Percentiles rank a stretch among this genome's conserved stretches.
Evolutionary conservation across 257 asterid species (phyloP).

Genomic region (Dorcoceras hygrometricum): DNA sequence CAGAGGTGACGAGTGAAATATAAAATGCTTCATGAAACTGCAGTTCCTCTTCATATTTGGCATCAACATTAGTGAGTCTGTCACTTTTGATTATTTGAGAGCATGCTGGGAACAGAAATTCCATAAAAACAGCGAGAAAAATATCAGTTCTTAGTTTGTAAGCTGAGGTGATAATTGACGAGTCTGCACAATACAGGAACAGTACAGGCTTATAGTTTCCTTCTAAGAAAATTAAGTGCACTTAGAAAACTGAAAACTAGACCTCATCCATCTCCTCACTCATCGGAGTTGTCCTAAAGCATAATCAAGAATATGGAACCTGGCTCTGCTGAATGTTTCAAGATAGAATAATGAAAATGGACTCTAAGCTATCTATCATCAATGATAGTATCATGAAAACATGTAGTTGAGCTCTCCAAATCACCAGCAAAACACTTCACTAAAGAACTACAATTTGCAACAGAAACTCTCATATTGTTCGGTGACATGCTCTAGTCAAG

Average conservation of each 20-base stretch:
- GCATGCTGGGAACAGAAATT: constrained; percentile 17
- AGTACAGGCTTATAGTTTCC: background rate
- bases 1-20: constrained; percentile 35
- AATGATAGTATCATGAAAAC: background rate
- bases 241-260: constrained; percentile 4
- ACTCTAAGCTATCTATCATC: background rate
- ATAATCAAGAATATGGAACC: background rate
- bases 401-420: background rate
- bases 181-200: background rate
- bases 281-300: background rate
- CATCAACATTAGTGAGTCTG: constrained; percentile 19
- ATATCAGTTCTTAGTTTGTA: background rate
- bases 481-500: background rate
- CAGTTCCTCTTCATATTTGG: constrained; percentile 41
- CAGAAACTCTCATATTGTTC: background rate
- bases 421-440: background rate
- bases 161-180: background rate
- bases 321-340: background rate
- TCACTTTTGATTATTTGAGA: constrained; percentile 14
- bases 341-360: background rate
- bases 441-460: background rate
- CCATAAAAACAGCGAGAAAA: constrained; percentile 6
- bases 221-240: background rate
- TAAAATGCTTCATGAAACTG: constrained; percentile 46
- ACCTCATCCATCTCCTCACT: background rate